These are phyloP conservation scores for Penicillium griseofulvum DNA, from an alignment of 2,329 filamentous ascomycete species.

Conservation along the genomic window DNA sequence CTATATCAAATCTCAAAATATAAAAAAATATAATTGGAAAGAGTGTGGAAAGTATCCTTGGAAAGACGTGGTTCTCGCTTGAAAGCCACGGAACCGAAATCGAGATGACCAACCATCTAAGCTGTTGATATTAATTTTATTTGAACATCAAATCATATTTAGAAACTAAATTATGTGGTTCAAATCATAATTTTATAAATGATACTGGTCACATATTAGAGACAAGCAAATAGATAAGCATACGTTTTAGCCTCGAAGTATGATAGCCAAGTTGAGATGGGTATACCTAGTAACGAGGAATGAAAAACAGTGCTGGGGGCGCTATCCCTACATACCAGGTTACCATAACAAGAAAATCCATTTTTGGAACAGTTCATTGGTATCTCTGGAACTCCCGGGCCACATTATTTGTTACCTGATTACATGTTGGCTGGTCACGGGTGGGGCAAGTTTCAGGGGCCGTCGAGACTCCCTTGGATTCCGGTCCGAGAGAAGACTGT, in stretches of 20 bases:
- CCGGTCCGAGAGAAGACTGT: background rate
- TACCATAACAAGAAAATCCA: conserved; percentile 19
- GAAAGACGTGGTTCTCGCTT: conserved; percentile 13
- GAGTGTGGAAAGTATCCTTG: background rate
- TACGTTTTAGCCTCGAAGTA: background rate
- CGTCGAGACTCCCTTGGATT: conserved; percentile 26
- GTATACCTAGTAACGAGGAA: conserved; percentile 20
- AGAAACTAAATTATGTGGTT: background rate
- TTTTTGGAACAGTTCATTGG: conserved; percentile 2
- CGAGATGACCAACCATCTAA: background rate
- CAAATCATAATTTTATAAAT: background rate
- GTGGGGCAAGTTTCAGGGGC: conserved; percentile 35
- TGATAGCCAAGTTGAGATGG: background rate
- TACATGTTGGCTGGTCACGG: conserved; percentile 8
- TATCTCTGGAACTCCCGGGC: conserved; percentile 11
- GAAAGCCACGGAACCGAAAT: conserved; percentile 13
- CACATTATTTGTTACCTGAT: conserved; percentile 22
- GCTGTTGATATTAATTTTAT: background rate
- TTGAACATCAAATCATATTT: background rate
- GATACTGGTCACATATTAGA: background rate
- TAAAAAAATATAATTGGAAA: background rate
- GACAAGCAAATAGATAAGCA: background rate
- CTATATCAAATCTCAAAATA: background rate
- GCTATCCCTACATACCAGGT: conserved; percentile 33
- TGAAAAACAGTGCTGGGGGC: conserved; percentile 23